Evolutionary conservation across 2,329 filamentous ascomycete species (phyloP).

Genomic region (Ophiostoma angusticollis): DNA sequence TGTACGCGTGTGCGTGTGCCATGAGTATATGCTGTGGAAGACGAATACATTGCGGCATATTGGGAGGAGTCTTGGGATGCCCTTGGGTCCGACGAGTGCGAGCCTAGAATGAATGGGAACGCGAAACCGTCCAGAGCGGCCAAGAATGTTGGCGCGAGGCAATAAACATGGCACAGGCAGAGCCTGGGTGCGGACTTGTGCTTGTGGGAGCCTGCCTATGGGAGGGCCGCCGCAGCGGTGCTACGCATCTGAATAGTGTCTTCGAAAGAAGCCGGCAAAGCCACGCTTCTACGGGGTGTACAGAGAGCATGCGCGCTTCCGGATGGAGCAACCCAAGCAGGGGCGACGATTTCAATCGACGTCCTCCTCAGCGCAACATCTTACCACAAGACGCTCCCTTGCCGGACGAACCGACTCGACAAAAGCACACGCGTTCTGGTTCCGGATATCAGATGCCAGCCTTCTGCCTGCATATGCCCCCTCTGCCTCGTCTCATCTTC

Average conservation of each 20-base stretch:
- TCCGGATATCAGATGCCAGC: neutral
- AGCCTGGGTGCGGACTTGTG: too few species aligned
- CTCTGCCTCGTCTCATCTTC: neutral
- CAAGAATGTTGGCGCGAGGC: too few species aligned
- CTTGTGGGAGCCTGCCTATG: neutral
- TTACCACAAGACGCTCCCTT: too few species aligned
- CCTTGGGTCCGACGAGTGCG: too few species aligned
- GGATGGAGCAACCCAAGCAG: too few species aligned
- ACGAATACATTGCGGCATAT: too few species aligned
- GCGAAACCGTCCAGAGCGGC: too few species aligned
- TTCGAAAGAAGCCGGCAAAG: neutral
- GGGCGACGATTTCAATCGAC: too few species aligned
- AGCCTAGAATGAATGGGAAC: too few species aligned
- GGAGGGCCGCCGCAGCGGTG: neutral
- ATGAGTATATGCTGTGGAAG: neutral
- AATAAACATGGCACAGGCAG: too few species aligned
- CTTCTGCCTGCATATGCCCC: conserved; percentile 1
- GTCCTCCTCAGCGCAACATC: too few species aligned
- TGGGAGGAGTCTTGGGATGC: too few species aligned
- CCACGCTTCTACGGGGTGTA: neutral
- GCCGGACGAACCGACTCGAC: neutral
- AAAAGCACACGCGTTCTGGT: neutral
- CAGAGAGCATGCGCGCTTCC: neutral
- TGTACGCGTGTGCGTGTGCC: neutral
- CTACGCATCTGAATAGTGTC: conserved; percentile 3